These are phyloP conservation scores for Lactarius akahatsu DNA, from an alignment of 768 basidiomycete genomes.

Conservation along the genomic window DNA sequence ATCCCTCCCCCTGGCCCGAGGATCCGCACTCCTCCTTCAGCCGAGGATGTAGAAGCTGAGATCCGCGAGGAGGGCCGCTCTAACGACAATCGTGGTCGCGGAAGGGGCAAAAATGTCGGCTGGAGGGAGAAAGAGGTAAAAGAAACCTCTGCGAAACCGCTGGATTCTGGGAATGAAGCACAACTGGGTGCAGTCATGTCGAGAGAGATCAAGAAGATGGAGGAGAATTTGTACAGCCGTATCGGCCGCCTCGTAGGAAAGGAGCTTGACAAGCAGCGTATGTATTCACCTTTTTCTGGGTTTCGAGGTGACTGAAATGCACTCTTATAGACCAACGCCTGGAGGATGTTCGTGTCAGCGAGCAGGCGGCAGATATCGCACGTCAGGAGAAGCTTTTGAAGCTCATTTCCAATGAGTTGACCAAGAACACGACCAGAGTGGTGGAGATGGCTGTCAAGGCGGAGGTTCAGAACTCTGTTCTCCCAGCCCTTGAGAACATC, in stretches of 20 bases:
- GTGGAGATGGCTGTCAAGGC: constrained; percentile 87
- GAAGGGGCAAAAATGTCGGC: constrained; percentile 57
- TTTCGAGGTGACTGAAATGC: constrained; percentile 16
- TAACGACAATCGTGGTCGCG: constrained; percentile 52
- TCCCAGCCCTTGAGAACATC: constrained; percentile 79
- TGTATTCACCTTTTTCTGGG: constrained; percentile 36
- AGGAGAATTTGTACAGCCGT: constrained; percentile 72
- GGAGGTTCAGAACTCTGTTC: constrained; percentile 80
- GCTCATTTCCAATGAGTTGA: constrained; percentile 82
- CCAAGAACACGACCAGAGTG: constrained; percentile 83
- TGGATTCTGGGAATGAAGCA: constrained; percentile 45
- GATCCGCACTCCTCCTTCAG: constrained; percentile 60
- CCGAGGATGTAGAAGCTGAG: constrained; percentile 73
- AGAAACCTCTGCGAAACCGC: constrained; percentile 44
- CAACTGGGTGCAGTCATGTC: constrained; percentile 57
- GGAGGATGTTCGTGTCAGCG: constrained; percentile 75
- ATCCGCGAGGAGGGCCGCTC: constrained; percentile 58
- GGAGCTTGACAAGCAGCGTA: constrained; percentile 90
- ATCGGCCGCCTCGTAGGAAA: constrained; percentile 78
- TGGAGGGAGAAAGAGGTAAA: constrained; percentile 58
- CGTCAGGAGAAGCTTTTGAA: constrained; percentile 89
- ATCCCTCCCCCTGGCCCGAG: constrained; percentile 40
- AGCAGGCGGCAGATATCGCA: constrained; percentile 77
- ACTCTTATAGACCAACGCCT: constrained; percentile 68
- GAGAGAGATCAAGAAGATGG: constrained; percentile 80